phyloP scores from a whole-genome alignment of 2,329 filamentous ascomycete species.

The Pseudocercospora musae region DNA sequence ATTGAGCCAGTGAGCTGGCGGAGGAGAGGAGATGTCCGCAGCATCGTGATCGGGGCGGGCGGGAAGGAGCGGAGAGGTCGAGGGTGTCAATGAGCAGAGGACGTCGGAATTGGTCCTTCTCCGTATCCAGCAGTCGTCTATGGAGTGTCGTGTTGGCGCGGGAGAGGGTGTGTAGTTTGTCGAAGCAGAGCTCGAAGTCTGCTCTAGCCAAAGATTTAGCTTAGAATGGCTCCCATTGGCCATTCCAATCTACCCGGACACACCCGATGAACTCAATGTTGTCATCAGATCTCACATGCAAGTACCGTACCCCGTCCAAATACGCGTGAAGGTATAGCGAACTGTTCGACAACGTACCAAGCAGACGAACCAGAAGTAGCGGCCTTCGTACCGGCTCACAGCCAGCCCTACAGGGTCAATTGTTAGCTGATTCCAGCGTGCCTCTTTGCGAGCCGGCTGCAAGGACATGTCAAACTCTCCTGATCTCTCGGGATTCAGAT shows the following conservation, averaged over 20 bases:
- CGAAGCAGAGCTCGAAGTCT: conserved; percentile 1
- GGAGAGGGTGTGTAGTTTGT: background rate
- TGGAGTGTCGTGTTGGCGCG: conserved; percentile 2
- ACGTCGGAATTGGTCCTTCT: conserved; percentile 1
- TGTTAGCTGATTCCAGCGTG: no score
- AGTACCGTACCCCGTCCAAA: background rate
- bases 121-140: conserved; percentile 1
- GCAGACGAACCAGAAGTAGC: background rate
- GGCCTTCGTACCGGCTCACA: background rate
- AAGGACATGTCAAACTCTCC: background rate
- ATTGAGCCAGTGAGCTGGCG: conserved; percentile 23
- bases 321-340: background rate
- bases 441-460: background rate
- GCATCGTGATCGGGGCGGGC: conserved; percentile 19
- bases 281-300: background rate
- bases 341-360: background rate
- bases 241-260: no score
- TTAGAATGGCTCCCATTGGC: no score
- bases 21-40: conserved; percentile 23
- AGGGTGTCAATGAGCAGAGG: conserved; percentile 2
- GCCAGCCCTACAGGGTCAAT: no score
- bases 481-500: background rate
- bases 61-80: conserved; percentile 12
- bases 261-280: no score
- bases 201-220: no score